These are phyloP conservation scores for Miscanthus lutarioriparius DNA, from an alignment of 176 grass and related monocot species.

Conservation along the genomic window DNA sequence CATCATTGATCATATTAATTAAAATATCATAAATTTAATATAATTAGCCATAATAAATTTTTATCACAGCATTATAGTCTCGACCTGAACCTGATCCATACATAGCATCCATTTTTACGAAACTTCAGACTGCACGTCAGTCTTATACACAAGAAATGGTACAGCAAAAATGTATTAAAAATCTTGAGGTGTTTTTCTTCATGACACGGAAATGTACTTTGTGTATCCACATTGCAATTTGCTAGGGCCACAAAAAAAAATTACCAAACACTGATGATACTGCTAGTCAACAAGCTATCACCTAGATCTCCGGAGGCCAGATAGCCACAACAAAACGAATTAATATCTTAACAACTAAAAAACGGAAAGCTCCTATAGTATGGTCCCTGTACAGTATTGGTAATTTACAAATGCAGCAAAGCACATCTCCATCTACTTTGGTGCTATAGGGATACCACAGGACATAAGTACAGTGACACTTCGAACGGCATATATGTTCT, in stretches of 20 bases:
- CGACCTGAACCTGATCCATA: not conserved
- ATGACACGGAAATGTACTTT: not conserved
- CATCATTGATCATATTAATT: not conserved
- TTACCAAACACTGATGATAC: not conserved
- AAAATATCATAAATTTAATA: not conserved
- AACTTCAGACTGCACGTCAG: not conserved
- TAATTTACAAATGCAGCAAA: constrained; percentile 44
- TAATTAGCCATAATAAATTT: not conserved
- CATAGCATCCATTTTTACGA: not conserved
- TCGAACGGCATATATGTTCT: not conserved
- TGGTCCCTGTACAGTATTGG: constrained; percentile 51
- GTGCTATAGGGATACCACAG: constrained; percentile 22
- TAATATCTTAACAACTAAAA: not conserved
- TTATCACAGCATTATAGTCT: not conserved
- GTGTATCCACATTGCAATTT: not conserved
- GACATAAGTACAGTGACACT: constrained; percentile 7
- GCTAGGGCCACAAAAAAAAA: not conserved
- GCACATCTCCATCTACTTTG: constrained; percentile 10
- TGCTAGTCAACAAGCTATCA: not conserved
- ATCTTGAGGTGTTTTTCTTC: not conserved
- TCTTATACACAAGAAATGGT: not conserved
- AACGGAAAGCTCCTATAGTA: constrained; percentile 28
- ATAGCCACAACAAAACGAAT: not conserved
- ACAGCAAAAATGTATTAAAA: not conserved
- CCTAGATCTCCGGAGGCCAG: not conserved